These are phyloP conservation scores for Coprinopsis marcescibilis DNA, from an alignment of 768 basidiomycete species.

Conservation along the genomic window DNA sequence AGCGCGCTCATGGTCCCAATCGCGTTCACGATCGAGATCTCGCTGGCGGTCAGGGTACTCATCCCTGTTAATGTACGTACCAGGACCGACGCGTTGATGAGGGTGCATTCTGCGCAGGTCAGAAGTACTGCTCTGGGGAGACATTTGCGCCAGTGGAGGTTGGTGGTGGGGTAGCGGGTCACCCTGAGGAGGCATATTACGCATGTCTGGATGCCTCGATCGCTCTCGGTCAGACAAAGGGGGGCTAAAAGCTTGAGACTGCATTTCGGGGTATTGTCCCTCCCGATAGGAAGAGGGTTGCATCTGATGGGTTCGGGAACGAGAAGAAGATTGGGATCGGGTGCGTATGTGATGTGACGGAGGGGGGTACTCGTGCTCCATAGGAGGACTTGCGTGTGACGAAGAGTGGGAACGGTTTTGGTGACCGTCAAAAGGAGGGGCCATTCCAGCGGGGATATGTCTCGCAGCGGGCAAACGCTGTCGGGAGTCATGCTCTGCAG, in stretches of 20 bases:
- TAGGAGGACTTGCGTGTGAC: slow-evolving; percentile 34
- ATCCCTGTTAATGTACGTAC: slow-evolving; percentile 48
- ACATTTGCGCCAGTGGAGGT: slow-evolving; percentile 26
- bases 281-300: slow-evolving; percentile 31
- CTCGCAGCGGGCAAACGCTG: slow-evolving; percentile 47
- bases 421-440: slow-evolving; percentile 24
- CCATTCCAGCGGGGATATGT: slow-evolving; percentile 38
- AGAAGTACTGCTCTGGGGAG: slow-evolving; percentile 30
- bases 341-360: slow-evolving; percentile 38
- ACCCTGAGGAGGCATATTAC: slow-evolving; percentile 16
- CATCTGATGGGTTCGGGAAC: slow-evolving; percentile 43
- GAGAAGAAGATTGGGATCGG: slow-evolving; percentile 46
- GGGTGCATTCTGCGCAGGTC: slow-evolving; percentile 37
- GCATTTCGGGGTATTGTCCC: slow-evolving; percentile 46
- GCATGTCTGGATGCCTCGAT: slow-evolving; percentile 41
- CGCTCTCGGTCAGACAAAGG: slow-evolving; percentile 41
- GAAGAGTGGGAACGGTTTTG: slow-evolving; percentile 21
- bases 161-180: slow-evolving; percentile 24
- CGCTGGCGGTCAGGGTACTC: slow-evolving; percentile 46
- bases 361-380: slow-evolving; percentile 37
- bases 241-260: slow-evolving; percentile 44
- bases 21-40: slow-evolving; percentile 34
- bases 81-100: slow-evolving; percentile 66
- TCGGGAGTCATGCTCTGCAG: slow-evolving; percentile 35
- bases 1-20: slow-evolving; percentile 19